Evolutionary conservation across 148 eudicot species (phyloP).

Genomic region (Dysphania ambrosioides): DNA sequence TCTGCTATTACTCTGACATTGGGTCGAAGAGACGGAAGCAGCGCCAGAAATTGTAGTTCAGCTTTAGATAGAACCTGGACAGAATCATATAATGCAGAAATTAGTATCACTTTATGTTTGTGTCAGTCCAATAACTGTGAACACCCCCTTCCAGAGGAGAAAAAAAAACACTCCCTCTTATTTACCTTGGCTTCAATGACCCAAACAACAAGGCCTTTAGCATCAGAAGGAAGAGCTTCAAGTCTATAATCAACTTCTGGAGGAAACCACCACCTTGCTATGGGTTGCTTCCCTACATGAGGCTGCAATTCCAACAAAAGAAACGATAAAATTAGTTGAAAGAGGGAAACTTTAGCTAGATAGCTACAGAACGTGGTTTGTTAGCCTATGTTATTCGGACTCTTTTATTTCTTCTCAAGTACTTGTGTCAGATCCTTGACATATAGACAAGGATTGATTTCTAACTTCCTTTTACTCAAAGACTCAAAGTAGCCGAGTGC

Average conservation of each 20-base stretch:
- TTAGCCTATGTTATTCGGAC: background rate
- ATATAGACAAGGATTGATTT: background rate
- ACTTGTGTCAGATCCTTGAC: background rate
- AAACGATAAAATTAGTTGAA: background rate
- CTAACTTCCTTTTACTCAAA: background rate
- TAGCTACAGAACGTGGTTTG: background rate
- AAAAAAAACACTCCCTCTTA: background rate
- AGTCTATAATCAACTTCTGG: conserved; percentile 96
- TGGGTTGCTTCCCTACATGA: conserved; percentile 94
- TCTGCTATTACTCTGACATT: conserved; percentile 90
- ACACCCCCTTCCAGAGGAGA: background rate
- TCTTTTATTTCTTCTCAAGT: background rate
- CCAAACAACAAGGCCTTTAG: conserved; percentile 82
- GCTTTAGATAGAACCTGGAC: conserved; percentile 73
- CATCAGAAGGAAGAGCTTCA: conserved; percentile 72
- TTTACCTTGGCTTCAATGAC: conserved; percentile 80
- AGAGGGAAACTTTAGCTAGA: conserved; percentile 2
- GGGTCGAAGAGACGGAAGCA: conserved; percentile 88
- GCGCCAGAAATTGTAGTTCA: conserved; percentile 81
- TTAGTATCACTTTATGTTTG: background rate
- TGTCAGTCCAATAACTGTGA: background rate
- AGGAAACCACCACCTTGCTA: conserved; percentile 94
- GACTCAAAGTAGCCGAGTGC: background rate
- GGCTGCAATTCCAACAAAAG: conserved; percentile 49
- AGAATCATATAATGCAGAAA: conserved; percentile 1